Conservation (phyloP, 2,329 filamentous ascomycete species). For the Trichoderma sp. region DNA sequence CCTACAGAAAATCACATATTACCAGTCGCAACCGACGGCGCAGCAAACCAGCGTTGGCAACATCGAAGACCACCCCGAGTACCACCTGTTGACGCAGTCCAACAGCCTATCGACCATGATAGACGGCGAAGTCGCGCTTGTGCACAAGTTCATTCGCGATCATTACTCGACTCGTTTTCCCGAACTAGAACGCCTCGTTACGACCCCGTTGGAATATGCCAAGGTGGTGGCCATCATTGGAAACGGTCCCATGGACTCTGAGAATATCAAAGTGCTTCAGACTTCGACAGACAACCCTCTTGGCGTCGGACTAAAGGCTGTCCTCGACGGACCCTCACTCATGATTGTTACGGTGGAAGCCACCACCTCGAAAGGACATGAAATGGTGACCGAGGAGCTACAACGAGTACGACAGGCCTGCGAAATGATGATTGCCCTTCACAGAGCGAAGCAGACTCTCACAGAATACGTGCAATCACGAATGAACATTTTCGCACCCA, state of each 20-base stretch:
- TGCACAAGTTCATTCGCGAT: slow-evolving; percentile 95
- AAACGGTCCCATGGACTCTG: slow-evolving; percentile 81
- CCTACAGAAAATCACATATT: slow-evolving; percentile 75
- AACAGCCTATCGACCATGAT: slow-evolving; percentile 90
- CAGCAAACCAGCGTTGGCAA: slow-evolving; percentile 70
- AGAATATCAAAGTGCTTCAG: slow-evolving; percentile 77
- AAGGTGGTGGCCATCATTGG: slow-evolving; percentile 91
- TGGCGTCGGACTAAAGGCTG: slow-evolving; percentile 69
- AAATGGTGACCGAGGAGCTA: slow-evolving; percentile 74
- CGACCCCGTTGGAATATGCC: slow-evolving; percentile 90
- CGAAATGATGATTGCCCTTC: slow-evolving; percentile 82
- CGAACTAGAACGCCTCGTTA: slow-evolving; percentile 84
- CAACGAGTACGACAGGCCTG: slow-evolving; percentile 73
- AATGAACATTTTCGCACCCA: slow-evolving; percentile 95
- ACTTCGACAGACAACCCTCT: slow-evolving; percentile 76
- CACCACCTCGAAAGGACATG: slow-evolving; percentile 79
- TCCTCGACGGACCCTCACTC: slow-evolving; percentile 83
- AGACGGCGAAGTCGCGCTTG: slow-evolving; percentile 84
- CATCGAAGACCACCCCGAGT: slow-evolving; percentile 89
- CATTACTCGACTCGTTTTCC: slow-evolving; percentile 94
- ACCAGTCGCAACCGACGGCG: slow-evolving; percentile 66
- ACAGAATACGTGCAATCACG: slow-evolving; percentile 95
- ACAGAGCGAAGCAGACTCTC: slow-evolving; percentile 80
- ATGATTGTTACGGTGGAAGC: slow-evolving; percentile 97
- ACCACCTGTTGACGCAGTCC: slow-evolving; percentile 81